Conservation (phyloP, 2,329 filamentous ascomycete species). For the Paramyrothecium roridum region DNA sequence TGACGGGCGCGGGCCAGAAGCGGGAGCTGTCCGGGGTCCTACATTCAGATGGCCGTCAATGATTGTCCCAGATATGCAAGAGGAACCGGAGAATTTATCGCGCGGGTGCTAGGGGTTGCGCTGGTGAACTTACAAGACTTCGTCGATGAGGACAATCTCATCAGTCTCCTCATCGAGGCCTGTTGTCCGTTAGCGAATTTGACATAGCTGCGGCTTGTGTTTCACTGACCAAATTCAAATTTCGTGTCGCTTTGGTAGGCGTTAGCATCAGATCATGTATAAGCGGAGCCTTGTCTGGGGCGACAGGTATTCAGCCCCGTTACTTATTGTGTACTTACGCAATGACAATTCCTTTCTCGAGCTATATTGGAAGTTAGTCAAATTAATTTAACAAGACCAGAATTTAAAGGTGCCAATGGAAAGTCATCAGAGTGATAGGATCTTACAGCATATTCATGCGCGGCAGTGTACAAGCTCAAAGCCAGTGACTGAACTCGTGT, state of each 20-base stretch:
- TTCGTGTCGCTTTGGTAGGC: constrained; percentile 18
- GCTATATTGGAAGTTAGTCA: background rate
- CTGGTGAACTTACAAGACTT: background rate
- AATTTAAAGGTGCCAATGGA: background rate
- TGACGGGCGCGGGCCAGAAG: constrained; percentile 75
- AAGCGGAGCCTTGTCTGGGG: background rate
- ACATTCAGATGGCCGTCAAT: constrained; percentile 10
- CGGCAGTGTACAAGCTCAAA: background rate
- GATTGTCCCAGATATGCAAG: constrained; percentile 1
- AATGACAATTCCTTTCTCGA: background rate
- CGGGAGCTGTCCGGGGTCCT: constrained; percentile 72
- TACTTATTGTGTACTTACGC: background rate
- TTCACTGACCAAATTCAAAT: constrained; percentile 17
- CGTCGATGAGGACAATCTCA: constrained; percentile 16
- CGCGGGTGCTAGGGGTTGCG: background rate
- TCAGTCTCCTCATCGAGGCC: constrained; percentile 21
- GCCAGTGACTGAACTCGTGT: background rate
- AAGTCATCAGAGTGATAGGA: background rate
- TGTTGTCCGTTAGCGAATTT: background rate
- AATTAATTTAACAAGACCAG: no score
- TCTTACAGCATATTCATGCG: background rate
- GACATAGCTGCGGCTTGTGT: background rate
- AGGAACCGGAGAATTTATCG: no score
- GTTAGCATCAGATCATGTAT: constrained; percentile 7
- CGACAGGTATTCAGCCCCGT: background rate